Evolutionary conservation across 2,329 filamentous ascomycete genomes (phyloP).

Genomic region (Shiraia sp.): DNA sequence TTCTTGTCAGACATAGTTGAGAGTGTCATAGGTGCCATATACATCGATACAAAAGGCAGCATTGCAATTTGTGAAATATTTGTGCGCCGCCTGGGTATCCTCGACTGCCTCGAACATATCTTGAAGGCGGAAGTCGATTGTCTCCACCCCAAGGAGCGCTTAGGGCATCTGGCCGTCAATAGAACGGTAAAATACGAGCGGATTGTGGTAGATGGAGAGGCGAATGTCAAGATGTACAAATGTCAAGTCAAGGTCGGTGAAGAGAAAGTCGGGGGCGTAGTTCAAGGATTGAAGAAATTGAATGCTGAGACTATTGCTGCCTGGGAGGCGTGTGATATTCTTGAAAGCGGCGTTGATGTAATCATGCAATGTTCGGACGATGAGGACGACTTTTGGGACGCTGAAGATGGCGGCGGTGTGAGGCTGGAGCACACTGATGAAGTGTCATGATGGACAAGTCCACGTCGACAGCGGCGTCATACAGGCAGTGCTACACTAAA

Average conservation of each 20-base stretch:
- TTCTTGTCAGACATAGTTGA: slow-evolving; percentile 65
- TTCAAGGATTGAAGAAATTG: slow-evolving; percentile 37
- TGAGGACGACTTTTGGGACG: slow-evolving; percentile 21
- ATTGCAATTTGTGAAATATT: slow-evolving; percentile 59
- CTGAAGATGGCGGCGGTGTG: slow-evolving; percentile 15
- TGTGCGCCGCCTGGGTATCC: slow-evolving; percentile 66
- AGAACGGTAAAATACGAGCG: slow-evolving; percentile 59
- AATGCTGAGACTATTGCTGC: slow-evolving; percentile 48
- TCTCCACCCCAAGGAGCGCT: slow-evolving; percentile 67
- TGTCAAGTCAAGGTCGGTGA: slow-evolving; percentile 44
- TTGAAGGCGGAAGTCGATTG: slow-evolving; percentile 58
- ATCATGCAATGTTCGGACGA: slow-evolving; percentile 8
- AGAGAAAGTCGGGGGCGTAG: slow-evolving; percentile 36
- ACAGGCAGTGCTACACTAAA: background rate
- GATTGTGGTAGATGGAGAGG: slow-evolving; percentile 15
- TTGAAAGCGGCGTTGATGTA: slow-evolving; percentile 15
- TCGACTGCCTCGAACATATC: slow-evolving; percentile 65
- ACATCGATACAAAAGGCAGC: slow-evolving; percentile 65
- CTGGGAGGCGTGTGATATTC: slow-evolving; percentile 30
- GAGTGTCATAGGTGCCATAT: slow-evolving; percentile 78
- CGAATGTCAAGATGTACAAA: slow-evolving; percentile 17
- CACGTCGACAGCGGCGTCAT: background rate
- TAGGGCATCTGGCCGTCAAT: slow-evolving; percentile 62
- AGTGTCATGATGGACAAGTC: background rate
- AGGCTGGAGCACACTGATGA: slow-evolving; percentile 6